Percentiles rank a stretch among this genome's conserved stretches.
Evolutionary conservation across 768 basidiomycete genomes (phyloP).

Genomic region (Termitomyces sp.): DNA sequence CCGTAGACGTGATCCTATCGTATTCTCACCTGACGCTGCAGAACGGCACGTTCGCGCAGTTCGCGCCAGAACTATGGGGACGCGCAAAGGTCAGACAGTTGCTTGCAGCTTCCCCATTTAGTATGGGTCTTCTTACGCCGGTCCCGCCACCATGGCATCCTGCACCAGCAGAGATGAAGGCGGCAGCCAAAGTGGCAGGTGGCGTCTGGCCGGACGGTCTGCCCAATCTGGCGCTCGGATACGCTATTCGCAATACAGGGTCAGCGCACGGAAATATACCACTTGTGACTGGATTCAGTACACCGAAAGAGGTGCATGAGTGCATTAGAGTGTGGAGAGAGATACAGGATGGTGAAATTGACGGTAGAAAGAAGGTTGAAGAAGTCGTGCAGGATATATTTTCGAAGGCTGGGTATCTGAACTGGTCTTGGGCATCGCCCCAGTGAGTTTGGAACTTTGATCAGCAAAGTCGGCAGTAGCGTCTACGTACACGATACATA

Average conservation of each 20-base stretch:
- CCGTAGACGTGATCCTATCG: slow-evolving; percentile 76
- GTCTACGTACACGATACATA: not conserved
- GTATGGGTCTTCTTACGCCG: slow-evolving; percentile 74
- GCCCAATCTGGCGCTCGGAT: slow-evolving; percentile 72
- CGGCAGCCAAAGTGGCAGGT: slow-evolving; percentile 40
- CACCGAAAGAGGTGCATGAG: slow-evolving; percentile 72
- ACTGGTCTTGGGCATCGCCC: slow-evolving; percentile 77
- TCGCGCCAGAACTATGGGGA: slow-evolving; percentile 51
- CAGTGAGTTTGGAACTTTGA: slow-evolving; percentile 8
- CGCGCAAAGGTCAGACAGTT: slow-evolving; percentile 71
- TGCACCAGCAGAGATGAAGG: slow-evolving; percentile 50
- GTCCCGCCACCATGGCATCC: slow-evolving; percentile 74
- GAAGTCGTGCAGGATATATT: slow-evolving; percentile 43
- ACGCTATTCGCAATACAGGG: slow-evolving; percentile 52
- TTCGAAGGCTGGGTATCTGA: slow-evolving; percentile 47
- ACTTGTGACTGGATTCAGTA: slow-evolving; percentile 71
- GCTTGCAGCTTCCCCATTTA: slow-evolving; percentile 77
- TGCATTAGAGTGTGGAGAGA: slow-evolving; percentile 68
- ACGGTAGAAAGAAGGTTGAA: slow-evolving; percentile 44
- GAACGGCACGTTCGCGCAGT: slow-evolving; percentile 58
- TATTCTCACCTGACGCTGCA: slow-evolving; percentile 83
- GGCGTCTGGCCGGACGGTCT: slow-evolving; percentile 46
- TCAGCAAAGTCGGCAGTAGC: not conserved
- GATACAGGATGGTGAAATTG: slow-evolving; percentile 39
- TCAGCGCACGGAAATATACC: slow-evolving; percentile 46